Percentiles rank a stretch among this genome's conserved stretches.
Evolutionary conservation across 129 eudicot genomes (phyloP).

Genomic region (Helianthus tuberosus): DNA sequence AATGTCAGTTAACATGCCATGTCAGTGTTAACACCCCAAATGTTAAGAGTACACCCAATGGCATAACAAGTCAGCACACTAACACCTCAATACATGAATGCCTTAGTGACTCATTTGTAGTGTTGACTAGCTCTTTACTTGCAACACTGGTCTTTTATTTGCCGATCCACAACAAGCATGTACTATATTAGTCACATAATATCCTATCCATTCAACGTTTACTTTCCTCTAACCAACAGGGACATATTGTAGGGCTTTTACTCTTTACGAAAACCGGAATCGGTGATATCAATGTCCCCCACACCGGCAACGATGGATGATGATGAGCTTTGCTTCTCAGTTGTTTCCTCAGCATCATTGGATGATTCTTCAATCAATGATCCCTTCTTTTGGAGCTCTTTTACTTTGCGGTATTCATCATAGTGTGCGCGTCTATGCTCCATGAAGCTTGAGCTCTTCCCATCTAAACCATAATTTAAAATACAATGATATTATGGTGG

Average conservation of each 20-base stretch:
- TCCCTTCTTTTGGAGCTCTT: conserved; percentile 61
- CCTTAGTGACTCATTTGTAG: too few species aligned
- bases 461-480: conserved; percentile 22
- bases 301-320: conserved; percentile 42
- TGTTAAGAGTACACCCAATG: too few species aligned
- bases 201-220: neutral
- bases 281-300: conserved; percentile 42
- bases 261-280: neutral
- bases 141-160: neutral
- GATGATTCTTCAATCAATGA: conserved; percentile 35
- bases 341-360: conserved; percentile 38
- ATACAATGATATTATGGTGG: neutral
- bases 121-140: too few species aligned
- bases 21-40: too few species aligned
- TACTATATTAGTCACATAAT: neutral
- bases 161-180: neutral
- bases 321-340: conserved; percentile 20
- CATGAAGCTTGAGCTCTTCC: conserved; percentile 53
- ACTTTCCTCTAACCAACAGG: neutral
- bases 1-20: too few species aligned
- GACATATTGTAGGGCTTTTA: neutral
- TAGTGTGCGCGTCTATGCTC: conserved; percentile 81
- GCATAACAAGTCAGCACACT: too few species aligned
- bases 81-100: too few species aligned
- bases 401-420: conserved; percentile 74